Evolutionary conservation across 1,284 basidiomycete species (phyloP).

Genomic region (Trichosporon coremiiforme): DNA sequence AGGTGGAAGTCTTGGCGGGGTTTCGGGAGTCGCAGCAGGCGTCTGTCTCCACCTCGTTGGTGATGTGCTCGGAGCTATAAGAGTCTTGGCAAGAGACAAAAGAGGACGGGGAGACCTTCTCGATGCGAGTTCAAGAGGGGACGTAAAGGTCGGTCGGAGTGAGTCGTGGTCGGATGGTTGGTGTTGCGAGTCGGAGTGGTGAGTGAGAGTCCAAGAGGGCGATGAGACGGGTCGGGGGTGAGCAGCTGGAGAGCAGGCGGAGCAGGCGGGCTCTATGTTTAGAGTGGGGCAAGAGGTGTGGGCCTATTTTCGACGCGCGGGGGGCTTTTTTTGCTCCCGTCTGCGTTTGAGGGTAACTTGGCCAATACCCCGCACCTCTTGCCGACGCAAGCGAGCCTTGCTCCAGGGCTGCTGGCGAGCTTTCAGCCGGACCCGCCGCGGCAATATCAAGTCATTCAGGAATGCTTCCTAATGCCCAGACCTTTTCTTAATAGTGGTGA

Average conservation of each 20-base stretch:
- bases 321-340: constrained; percentile 18
- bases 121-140: not conserved
- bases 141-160: not conserved
- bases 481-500: no score
- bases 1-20: not conserved
- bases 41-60: not conserved
- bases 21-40: not conserved
- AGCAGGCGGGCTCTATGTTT: constrained; percentile 7
- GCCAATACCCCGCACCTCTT: not conserved
- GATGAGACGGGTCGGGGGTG: not conserved
- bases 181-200: not conserved
- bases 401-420: no score
- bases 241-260: no score
- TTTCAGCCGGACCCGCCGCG: not conserved
- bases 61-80: not conserved
- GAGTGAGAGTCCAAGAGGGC: not conserved
- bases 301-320: constrained; percentile 13
- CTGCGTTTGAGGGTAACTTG: not conserved
- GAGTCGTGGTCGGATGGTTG: not conserved
- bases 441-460: not conserved
- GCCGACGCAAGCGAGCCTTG: not conserved
- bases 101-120: not conserved
- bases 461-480: not conserved
- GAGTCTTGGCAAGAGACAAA: not conserved
- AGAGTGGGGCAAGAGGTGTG: constrained; percentile 1